Conservation (phyloP, 805 yeast species). For the Lipomyces sp. region DNA sequence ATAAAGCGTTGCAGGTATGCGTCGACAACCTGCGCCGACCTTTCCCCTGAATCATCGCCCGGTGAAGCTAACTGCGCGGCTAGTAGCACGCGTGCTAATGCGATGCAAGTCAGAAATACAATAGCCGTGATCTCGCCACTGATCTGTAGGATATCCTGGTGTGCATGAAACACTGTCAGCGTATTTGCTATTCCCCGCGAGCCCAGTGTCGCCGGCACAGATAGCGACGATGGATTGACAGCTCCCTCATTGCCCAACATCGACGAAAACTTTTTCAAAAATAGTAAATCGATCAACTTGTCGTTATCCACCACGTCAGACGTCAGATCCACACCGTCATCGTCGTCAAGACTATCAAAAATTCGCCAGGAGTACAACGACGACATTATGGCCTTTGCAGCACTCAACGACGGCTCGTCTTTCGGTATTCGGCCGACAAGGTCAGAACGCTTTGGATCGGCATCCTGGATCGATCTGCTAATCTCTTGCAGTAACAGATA, state of each 20-base stretch:
- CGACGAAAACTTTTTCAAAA: conserved; percentile 16
- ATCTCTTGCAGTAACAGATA: conserved; percentile 9
- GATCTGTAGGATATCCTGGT: conserved; percentile 19
- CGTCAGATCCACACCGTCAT: neutral
- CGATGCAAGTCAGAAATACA: conserved; percentile 13
- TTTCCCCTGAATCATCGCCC: neutral
- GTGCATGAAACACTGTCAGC: conserved; percentile 25
- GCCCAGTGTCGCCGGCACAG: conserved; percentile 28
- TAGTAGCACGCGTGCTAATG: conserved; percentile 14
- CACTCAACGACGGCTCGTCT: conserved; percentile 2
- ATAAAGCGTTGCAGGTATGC: conserved; percentile 9
- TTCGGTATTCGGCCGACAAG: neutral
- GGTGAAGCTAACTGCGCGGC: conserved; percentile 7
- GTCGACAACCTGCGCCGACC: neutral
- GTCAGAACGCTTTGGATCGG: neutral
- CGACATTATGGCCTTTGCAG: conserved; percentile 21
- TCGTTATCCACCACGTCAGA: neutral
- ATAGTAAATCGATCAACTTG: conserved; percentile 16
- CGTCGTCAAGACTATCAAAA: conserved; percentile 6
- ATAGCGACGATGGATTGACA: neutral
- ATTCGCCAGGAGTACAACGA: conserved; percentile 16
- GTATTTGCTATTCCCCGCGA: conserved; percentile 25
- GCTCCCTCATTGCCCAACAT: conserved; percentile 1
- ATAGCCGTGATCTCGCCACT: conserved; percentile 28
- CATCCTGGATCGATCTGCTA: neutral